Percentiles rank a stretch among this genome's conserved stretches.
phyloP scores from a whole-genome alignment of 805 yeast species.

The Saccharomycopsis sp. region DNA sequence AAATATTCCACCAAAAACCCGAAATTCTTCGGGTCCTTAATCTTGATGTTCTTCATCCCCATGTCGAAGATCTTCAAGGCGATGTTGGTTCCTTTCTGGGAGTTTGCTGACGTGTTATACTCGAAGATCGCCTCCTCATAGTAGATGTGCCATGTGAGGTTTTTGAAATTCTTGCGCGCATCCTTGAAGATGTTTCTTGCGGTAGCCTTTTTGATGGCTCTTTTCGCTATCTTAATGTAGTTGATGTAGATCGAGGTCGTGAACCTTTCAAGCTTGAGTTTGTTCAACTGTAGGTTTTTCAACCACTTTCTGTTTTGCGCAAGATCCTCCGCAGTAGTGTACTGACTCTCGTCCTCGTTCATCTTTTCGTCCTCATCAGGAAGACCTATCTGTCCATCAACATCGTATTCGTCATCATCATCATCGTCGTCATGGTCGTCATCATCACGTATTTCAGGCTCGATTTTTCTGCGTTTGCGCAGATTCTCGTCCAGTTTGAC shows the following conservation, averaged over 20 bases:
- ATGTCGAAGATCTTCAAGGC: slow-evolving; percentile 74
- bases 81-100: slow-evolving; percentile 48
- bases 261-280: slow-evolving; percentile 23
- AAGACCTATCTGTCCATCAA: slow-evolving; percentile 12
- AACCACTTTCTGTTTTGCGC: slow-evolving; percentile 3
- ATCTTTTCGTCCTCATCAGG: slow-evolving; percentile 15
- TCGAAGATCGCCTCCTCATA: slow-evolving; percentile 82
- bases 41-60: slow-evolving; percentile 47
- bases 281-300: slow-evolving; percentile 19
- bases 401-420: slow-evolving; percentile 8
- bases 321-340: slow-evolving; percentile 21
- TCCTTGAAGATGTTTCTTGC: slow-evolving; percentile 53
- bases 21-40: slow-evolving; percentile 43
- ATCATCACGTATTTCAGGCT: slow-evolving; percentile 11
- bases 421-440: slow-evolving; percentile 13
- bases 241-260: slow-evolving; percentile 59
- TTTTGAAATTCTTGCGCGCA: slow-evolving; percentile 66
- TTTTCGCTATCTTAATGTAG: slow-evolving; percentile 64
- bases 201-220: slow-evolving; percentile 33
- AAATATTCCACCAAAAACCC: slow-evolving; percentile 64
- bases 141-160: slow-evolving; percentile 67
- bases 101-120: slow-evolving; percentile 40
- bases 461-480: slow-evolving; percentile 16
- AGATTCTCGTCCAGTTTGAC: slow-evolving; percentile 22
- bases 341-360: slow-evolving; percentile 20